Conservation (phyloP, 176 grass and related monocot genomes). For the Zoysia japonica region DNA sequence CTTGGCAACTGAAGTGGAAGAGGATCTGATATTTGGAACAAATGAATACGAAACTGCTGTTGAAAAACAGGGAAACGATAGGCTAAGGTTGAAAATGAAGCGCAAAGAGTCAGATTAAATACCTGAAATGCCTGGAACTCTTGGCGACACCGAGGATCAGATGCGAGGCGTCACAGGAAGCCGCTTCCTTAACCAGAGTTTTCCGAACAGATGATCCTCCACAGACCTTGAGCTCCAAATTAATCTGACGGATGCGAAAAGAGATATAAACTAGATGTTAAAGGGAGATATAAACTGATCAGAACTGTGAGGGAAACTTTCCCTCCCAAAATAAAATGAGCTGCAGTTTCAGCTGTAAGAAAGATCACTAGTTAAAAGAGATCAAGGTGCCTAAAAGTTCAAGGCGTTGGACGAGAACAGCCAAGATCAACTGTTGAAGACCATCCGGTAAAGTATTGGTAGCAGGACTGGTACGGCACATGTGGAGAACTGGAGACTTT, state of each 20-base stretch:
- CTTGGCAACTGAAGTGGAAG: slow-evolving; percentile 81
- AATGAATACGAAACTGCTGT: neutral
- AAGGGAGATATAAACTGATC: neutral
- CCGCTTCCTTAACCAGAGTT: slow-evolving; percentile 64
- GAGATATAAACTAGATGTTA: too few relatives aligned
- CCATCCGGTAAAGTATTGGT: slow-evolving; percentile 6
- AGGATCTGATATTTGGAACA: slow-evolving; percentile 39
- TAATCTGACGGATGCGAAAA: slow-evolving; percentile 46
- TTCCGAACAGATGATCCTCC: slow-evolving; percentile 67
- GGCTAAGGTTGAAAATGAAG: neutral
- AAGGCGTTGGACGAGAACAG: slow-evolving; percentile 1
- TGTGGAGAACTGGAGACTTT: neutral
- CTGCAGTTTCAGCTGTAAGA: neutral
- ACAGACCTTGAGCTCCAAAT: slow-evolving; percentile 85
- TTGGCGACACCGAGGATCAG: slow-evolving; percentile 63
- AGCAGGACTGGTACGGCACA: slow-evolving; percentile 5
- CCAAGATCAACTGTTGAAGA: neutral
- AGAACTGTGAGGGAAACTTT: neutral
- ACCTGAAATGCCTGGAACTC: slow-evolving; percentile 64
- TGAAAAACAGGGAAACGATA: slow-evolving; percentile 12
- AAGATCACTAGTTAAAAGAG: neutral
- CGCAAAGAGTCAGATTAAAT: slow-evolving; percentile 19
- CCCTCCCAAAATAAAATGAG: neutral
- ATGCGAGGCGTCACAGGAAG: slow-evolving; percentile 47
- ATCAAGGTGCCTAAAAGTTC: neutral